These are phyloP conservation scores for Rhizophagus clarus DNA, from an alignment of 192 early-diverging fungal species.

Conservation along the genomic window DNA sequence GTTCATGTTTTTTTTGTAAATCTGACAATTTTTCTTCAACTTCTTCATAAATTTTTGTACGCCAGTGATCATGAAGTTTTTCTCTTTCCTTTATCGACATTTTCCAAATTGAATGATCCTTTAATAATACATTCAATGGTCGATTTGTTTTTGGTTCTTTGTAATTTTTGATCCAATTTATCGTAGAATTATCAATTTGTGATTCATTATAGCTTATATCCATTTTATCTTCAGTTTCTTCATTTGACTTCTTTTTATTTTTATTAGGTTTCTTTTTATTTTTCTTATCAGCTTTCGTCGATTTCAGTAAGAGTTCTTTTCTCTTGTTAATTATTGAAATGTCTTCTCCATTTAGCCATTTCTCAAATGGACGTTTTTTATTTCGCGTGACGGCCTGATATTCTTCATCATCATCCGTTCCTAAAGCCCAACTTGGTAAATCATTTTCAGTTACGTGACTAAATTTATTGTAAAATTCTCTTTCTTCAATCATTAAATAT, in stretches of 20 bases:
- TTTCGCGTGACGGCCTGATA: not conserved
- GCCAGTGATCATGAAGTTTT: slow-evolving; percentile 43
- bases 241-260: too few relatives aligned
- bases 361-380: not conserved
- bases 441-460: not conserved
- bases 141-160: not conserved
- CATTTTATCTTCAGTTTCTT: too few relatives aligned
- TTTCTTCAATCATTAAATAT: slow-evolving; percentile 13
- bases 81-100: slow-evolving; percentile 50
- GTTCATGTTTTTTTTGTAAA: slow-evolving; percentile 3
- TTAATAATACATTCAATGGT: not conserved
- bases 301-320: not conserved
- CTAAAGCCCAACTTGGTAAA: not conserved
- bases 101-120: slow-evolving; percentile 46
- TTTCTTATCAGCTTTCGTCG: too few relatives aligned
- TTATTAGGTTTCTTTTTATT: too few relatives aligned
- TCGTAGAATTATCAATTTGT: not conserved
- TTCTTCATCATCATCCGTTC: not conserved
- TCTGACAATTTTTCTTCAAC: slow-evolving; percentile 34
- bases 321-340: not conserved
- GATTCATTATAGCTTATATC: not conserved
- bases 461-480: not conserved
- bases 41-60: slow-evolving; percentile 18
- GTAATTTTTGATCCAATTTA: not conserved
- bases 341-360: not conserved